These are phyloP conservation scores for Mrakia blollopis DNA, from an alignment of 768 basidiomycete species.

Conservation along the genomic window DNA sequence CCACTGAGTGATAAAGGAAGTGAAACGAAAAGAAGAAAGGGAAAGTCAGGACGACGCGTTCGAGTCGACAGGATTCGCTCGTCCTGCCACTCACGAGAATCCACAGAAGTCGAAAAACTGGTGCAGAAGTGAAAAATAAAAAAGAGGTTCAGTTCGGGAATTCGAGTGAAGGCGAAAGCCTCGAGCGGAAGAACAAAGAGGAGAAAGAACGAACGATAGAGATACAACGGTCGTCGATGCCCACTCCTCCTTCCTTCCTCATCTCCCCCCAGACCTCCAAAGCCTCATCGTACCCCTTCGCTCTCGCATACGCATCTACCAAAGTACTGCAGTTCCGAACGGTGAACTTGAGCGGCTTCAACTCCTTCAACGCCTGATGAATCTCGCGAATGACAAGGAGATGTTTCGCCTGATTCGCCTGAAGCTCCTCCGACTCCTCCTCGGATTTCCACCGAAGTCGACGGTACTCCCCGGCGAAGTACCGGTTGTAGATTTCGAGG, in stretches of 20 bases:
- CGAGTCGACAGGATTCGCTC: too few species aligned
- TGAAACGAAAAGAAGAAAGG: too few species aligned
- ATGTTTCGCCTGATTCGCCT: neutral
- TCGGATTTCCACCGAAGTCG: neutral
- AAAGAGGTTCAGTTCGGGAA: too few species aligned
- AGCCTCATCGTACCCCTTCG: neutral
- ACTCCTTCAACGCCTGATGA: neutral
- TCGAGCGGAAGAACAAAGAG: neutral
- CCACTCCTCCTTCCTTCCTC: neutral
- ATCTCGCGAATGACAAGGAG: neutral
- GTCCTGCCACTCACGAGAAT: neutral
- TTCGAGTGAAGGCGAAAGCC: neutral
- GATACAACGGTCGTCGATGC: neutral
- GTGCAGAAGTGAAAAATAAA: neutral
- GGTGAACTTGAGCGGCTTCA: neutral
- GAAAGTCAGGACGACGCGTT: too few species aligned
- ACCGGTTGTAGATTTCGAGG: too few species aligned
- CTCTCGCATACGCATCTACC: neutral
- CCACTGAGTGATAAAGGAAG: too few species aligned
- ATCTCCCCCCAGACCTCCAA: neutral
- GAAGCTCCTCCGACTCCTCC: too few species aligned
- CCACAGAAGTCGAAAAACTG: neutral
- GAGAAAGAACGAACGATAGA: neutral
- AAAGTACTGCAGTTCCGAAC: neutral
- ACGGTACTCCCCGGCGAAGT: neutral